Evolutionary conservation across 345 rosid genomes (phyloP).

Genomic region (Trapa bicornis): DNA sequence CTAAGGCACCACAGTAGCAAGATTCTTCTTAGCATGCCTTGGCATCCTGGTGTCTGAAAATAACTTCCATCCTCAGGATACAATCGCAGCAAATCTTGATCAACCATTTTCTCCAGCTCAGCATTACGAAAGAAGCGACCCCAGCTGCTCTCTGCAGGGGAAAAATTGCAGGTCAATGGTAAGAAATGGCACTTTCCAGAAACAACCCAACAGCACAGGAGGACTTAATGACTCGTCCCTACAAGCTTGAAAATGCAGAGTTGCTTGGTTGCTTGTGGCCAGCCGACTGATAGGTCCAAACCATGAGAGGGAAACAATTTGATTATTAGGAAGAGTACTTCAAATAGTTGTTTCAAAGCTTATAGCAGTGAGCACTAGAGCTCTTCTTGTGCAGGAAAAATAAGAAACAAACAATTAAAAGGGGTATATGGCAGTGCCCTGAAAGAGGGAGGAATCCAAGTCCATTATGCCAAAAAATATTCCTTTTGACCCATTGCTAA

Average conservation of each 20-base stretch:
- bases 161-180: neutral
- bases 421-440: no score
- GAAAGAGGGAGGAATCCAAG: no score
- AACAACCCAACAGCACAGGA: neutral
- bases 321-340: neutral
- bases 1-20: constrained; percentile 87
- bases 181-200: neutral
- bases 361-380: neutral
- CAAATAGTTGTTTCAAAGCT: neutral
- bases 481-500: neutral
- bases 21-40: constrained; percentile 86
- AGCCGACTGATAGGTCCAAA: neutral
- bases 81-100: constrained; percentile 83
- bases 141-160: constrained; percentile 76
- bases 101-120: constrained; percentile 86
- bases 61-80: constrained; percentile 91
- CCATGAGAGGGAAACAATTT: neutral
- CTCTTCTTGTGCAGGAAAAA: neutral
- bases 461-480: no score
- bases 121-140: constrained; percentile 87
- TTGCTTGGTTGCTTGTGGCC: no score
- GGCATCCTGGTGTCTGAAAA: constrained; percentile 94
- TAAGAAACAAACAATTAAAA: neutral
- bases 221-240: neutral
- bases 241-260: neutral